Percentiles rank a stretch among this genome's conserved stretches.
Evolutionary conservation across 805 yeast genomes (phyloP).

Genomic region (Nakazawaea ishiwadae): DNA sequence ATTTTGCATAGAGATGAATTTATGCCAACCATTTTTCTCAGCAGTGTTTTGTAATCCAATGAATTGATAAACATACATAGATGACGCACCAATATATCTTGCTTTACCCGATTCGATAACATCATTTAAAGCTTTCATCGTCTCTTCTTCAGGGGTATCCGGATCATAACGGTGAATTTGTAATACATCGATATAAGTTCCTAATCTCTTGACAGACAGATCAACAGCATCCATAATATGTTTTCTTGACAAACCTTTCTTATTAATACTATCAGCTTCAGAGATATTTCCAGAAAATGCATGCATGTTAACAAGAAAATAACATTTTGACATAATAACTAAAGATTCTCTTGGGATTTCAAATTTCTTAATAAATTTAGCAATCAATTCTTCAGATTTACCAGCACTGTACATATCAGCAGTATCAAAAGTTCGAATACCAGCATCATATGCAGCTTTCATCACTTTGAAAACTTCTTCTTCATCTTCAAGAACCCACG

Average conservation of each 20-base stretch:
- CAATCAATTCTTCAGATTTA: slow-evolving; percentile 20
- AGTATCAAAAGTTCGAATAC: slow-evolving; percentile 40
- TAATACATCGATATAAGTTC: slow-evolving; percentile 46
- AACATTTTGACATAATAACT: slow-evolving; percentile 25
- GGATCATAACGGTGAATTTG: slow-evolving; percentile 55
- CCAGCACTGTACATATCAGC: slow-evolving; percentile 31
- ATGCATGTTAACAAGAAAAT: slow-evolving; percentile 14
- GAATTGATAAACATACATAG: slow-evolving; percentile 53
- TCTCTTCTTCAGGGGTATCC: slow-evolving; percentile 43
- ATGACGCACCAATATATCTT: slow-evolving; percentile 58
- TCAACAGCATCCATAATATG: slow-evolving; percentile 41
- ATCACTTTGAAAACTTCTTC: slow-evolving; percentile 37
- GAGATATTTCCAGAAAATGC: slow-evolving; percentile 3
- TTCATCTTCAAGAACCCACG: slow-evolving; percentile 42
- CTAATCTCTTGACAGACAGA: slow-evolving; percentile 37
- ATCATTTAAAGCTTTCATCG: slow-evolving; percentile 52
- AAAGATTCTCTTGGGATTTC: slow-evolving; percentile 24
- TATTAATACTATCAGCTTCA: slow-evolving; percentile 21
- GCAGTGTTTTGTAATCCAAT: slow-evolving; percentile 50
- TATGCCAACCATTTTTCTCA: slow-evolving; percentile 49
- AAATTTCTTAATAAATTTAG: slow-evolving; percentile 23
- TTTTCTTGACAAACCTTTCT: slow-evolving; percentile 37
- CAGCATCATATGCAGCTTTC: slow-evolving; percentile 39
- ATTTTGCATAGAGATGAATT: slow-evolving; percentile 55
- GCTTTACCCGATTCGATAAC: slow-evolving; percentile 39